Percentiles rank a stretch among this genome's conserved stretches.
Evolutionary conservation across 2,329 filamentous ascomycete genomes (phyloP).

Genomic region (Arthrinium phaeospermum): DNA sequence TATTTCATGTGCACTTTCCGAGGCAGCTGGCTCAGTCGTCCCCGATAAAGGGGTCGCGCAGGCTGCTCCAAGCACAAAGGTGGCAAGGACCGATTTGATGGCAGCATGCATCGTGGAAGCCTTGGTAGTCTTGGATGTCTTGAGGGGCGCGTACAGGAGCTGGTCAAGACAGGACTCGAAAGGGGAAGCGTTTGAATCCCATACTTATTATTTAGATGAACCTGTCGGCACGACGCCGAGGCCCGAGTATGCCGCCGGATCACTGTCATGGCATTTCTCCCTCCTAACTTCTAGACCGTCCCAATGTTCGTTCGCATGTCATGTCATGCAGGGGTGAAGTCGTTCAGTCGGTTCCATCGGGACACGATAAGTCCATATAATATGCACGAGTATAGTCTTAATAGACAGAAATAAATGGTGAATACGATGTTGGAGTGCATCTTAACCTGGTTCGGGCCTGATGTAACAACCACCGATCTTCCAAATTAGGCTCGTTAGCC

Average conservation of each 20-base stretch:
- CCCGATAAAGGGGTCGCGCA: neutral
- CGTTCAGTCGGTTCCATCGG: neutral
- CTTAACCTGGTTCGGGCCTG: neutral
- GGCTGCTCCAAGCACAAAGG: neutral
- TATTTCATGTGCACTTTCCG: neutral
- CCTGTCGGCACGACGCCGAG: neutral
- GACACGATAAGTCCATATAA: neutral
- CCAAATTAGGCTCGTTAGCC: neutral
- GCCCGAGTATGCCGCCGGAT: neutral
- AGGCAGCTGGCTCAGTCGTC: neutral
- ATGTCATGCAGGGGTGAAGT: neutral
- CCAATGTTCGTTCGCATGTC: neutral
- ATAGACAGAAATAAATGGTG: neutral
- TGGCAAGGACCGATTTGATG: constrained; percentile 1
- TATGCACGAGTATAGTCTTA: too few relatives aligned
- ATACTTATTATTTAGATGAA: too few relatives aligned
- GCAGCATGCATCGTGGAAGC: neutral
- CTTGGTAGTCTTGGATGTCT: too few relatives aligned
- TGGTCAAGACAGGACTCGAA: neutral
- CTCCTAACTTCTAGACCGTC: neutral
- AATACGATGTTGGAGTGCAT: neutral
- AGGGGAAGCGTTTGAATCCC: too few relatives aligned
- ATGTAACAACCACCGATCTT: neutral
- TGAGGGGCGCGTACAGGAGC: too few relatives aligned
- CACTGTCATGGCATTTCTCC: neutral